Evolutionary conservation across 192 early-diverging fungal species (phyloP).

Genomic region (Oehlia diaphana): DNA sequence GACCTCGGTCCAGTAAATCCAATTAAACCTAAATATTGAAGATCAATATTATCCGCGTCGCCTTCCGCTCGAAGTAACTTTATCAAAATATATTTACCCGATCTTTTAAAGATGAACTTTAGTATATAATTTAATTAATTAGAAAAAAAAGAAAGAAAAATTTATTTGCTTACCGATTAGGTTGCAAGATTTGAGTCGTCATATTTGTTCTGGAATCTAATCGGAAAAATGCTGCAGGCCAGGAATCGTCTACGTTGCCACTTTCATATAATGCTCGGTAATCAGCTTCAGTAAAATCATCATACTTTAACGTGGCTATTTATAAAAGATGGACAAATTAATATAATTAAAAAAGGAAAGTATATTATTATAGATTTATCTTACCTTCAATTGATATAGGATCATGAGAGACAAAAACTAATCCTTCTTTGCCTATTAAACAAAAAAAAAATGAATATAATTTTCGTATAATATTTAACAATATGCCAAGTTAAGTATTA

Average conservation of each 20-base stretch:
- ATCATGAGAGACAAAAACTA: slow-evolving; percentile 53
- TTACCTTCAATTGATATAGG: slow-evolving; percentile 44
- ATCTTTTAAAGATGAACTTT: slow-evolving; percentile 30
- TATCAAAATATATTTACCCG: slow-evolving; percentile 53
- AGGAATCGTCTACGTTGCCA: slow-evolving; percentile 10
- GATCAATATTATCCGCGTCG: slow-evolving; percentile 53
- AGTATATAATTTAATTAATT: neutral
- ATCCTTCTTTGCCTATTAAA: slow-evolving; percentile 46
- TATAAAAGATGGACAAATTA: neutral
- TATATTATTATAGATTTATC: neutral
- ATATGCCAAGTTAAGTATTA: neutral
- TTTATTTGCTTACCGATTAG: slow-evolving; percentile 14
- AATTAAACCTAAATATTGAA: slow-evolving; percentile 56
- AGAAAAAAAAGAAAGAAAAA: too few species aligned
- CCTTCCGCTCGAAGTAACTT: slow-evolving; percentile 46
- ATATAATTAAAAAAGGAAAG: neutral
- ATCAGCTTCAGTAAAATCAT: slow-evolving; percentile 36
- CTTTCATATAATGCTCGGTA: slow-evolving; percentile 25
- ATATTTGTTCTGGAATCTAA: slow-evolving; percentile 4
- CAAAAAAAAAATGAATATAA: neutral
- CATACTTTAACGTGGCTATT: slow-evolving; percentile 37
- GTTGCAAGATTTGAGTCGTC: neutral
- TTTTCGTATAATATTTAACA: neutral
- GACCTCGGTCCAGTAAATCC: slow-evolving; percentile 33
- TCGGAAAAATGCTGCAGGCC: slow-evolving; percentile 42